Conservation (phyloP, 371 early-diverging fungal species). For the Mucor saturninus region DNA sequence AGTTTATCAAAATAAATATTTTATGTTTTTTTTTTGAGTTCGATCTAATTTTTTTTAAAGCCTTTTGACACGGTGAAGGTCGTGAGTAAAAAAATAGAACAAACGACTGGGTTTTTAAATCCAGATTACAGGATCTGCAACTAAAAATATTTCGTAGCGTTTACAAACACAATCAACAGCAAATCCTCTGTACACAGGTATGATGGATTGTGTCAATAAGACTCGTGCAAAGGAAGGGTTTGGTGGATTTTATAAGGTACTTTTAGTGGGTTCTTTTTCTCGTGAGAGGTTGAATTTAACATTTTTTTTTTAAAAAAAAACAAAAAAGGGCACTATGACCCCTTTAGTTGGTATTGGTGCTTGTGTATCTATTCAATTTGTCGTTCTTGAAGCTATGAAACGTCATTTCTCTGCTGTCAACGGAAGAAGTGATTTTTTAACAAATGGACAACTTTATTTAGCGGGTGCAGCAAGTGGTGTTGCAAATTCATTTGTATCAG, state of each 20-base stretch:
- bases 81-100: slow-evolving; percentile 44
- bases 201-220: slow-evolving; percentile 77
- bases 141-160: slow-evolving; percentile 52
- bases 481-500: slow-evolving; percentile 82
- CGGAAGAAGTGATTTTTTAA: slow-evolving; percentile 43
- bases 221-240: slow-evolving; percentile 76
- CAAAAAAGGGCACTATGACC: slow-evolving; percentile 68
- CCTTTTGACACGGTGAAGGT: slow-evolving; percentile 90
- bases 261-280: too few relatives aligned
- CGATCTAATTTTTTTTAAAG: slow-evolving; percentile 36
- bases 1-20: neutral
- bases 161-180: slow-evolving; percentile 84
- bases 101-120: neutral
- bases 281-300: neutral
- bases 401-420: slow-evolving; percentile 63
- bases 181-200: slow-evolving; percentile 67
- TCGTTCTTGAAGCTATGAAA: slow-evolving; percentile 76
- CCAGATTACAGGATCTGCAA: slow-evolving; percentile 10
- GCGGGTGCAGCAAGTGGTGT: slow-evolving; percentile 84
- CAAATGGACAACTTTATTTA: slow-evolving; percentile 71
- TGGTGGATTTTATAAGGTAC: slow-evolving; percentile 74
- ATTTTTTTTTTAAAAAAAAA: slow-evolving; percentile 6
- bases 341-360: slow-evolving; percentile 81
- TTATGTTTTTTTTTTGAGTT: neutral
- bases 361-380: slow-evolving; percentile 85